phyloP scores from a whole-genome alignment of 1,284 basidiomycete genomes.

The Heterobasidion parviporum region DNA sequence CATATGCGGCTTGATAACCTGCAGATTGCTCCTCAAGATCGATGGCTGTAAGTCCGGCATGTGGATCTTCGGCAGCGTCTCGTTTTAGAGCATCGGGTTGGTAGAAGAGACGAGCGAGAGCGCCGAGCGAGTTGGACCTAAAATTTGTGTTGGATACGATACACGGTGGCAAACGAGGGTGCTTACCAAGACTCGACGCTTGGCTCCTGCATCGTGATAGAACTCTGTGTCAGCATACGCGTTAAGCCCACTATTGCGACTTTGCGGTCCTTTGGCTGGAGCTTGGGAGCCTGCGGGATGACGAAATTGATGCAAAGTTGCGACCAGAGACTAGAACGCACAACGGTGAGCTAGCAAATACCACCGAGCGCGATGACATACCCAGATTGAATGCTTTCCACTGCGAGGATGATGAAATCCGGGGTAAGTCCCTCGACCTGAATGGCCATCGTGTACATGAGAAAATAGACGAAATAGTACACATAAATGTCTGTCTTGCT shows the following conservation, averaged over 20 bases:
- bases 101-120: conserved; percentile 71
- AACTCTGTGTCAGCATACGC: conserved; percentile 70
- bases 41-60: conserved; percentile 63
- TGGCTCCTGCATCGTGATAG: conserved; percentile 58
- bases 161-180: neutral
- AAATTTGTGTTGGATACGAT: neutral
- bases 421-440: conserved; percentile 67
- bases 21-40: conserved; percentile 87
- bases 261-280: conserved; percentile 78
- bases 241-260: conserved; percentile 80
- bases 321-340: conserved; percentile 63
- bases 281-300: conserved; percentile 74
- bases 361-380: conserved; percentile 26
- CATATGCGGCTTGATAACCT: conserved; percentile 92
- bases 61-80: conserved; percentile 40
- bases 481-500: conserved; percentile 89
- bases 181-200: conserved; percentile 60
- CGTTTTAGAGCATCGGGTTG: conserved; percentile 63
- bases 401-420: conserved; percentile 67
- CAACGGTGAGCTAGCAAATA: neutral
- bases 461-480: conserved; percentile 77
- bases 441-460: conserved; percentile 71
- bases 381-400: conserved; percentile 86
- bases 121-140: conserved; percentile 65
- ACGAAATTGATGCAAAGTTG: conserved; percentile 79